A percentile compares a stretch with the other conserved stretches of the same genome.
Conservation (phyloP, 257 asterid species). For the Jasminum sambac region DNA sequence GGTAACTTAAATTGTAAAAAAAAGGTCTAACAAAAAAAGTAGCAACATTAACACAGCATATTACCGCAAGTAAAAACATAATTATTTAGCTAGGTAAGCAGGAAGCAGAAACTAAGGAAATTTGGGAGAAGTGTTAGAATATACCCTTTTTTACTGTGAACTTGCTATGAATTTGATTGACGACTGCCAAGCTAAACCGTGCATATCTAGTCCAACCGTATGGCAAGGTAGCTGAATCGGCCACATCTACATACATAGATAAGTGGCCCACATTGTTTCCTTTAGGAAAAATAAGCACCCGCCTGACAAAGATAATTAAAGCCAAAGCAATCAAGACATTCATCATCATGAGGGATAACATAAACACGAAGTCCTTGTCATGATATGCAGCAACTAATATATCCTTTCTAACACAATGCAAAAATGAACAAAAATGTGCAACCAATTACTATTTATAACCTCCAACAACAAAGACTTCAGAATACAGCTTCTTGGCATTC, state of each 20-base stretch:
- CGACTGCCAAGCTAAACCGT: constrained; percentile 51
- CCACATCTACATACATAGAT: constrained; percentile 58
- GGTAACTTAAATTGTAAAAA: background rate
- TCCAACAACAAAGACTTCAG: constrained; percentile 50
- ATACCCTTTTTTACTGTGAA: constrained; percentile 48
- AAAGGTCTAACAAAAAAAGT: background rate
- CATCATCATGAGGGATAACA: background rate
- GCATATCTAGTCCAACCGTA: constrained; percentile 63
- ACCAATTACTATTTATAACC: constrained; percentile 45
- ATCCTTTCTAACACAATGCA: background rate
- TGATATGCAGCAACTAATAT: background rate
- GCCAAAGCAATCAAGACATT: background rate
- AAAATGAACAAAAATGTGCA: background rate
- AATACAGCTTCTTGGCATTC: constrained; percentile 45
- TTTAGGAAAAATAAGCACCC: constrained; percentile 53
- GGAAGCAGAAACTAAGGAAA: background rate
- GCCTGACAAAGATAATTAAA: constrained; percentile 37
- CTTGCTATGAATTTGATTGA: constrained; percentile 45
- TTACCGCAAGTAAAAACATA: background rate
- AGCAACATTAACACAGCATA: background rate
- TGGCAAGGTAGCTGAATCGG: constrained; percentile 45
- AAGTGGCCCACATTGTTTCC: constrained; percentile 53
- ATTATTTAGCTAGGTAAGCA: background rate
- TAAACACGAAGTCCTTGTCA: background rate
- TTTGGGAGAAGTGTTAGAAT: constrained; percentile 10